Percentiles rank a stretch among this genome's conserved stretches.
These are phyloP conservation scores for Bidens hawaiensis DNA, from an alignment of 140 eudicot genomes.

Conservation along the genomic window DNA sequence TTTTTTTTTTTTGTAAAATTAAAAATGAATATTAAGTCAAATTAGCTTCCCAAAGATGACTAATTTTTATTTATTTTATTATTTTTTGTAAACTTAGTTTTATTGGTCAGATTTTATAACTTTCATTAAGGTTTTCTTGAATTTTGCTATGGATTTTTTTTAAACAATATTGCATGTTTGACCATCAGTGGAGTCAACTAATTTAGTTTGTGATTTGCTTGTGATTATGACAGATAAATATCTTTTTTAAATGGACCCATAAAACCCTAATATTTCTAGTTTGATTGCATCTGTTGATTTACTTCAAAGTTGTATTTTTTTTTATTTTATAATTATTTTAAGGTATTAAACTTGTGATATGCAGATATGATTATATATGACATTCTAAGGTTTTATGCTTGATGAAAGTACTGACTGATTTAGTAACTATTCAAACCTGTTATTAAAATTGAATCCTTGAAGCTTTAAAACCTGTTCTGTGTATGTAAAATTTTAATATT, in stretches of 20 bases:
- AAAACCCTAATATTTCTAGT: neutral
- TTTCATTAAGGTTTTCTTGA: slow-evolving; percentile 13
- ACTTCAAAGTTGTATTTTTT: too few relatives aligned
- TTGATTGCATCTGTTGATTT: slow-evolving; percentile 13
- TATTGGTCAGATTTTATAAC: slow-evolving; percentile 12
- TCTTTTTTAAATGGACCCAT: neutral
- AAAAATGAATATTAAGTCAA: slow-evolving; percentile 24
- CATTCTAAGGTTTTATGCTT: too few relatives aligned
- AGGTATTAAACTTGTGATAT: too few relatives aligned
- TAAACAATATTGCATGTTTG: slow-evolving; percentile 9
- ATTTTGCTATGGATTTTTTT: neutral
- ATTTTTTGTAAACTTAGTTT: slow-evolving; percentile 2
- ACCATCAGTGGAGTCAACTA: too few relatives aligned
- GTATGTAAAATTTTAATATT: slow-evolving; percentile 4
- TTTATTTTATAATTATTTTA: too few relatives aligned
- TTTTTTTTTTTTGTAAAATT: slow-evolving; percentile 12
- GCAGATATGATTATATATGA: too few relatives aligned
- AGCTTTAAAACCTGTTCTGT: slow-evolving; percentile 5
- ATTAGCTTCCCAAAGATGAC: slow-evolving; percentile 32
- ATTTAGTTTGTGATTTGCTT: neutral
- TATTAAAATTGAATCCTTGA: slow-evolving; percentile 14
- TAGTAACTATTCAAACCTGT: too few relatives aligned
- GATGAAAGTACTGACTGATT: too few relatives aligned
- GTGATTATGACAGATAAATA: neutral
- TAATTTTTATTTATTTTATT: neutral